Conservation (phyloP, 306 rosid species). For the Morella rubra region DNA sequence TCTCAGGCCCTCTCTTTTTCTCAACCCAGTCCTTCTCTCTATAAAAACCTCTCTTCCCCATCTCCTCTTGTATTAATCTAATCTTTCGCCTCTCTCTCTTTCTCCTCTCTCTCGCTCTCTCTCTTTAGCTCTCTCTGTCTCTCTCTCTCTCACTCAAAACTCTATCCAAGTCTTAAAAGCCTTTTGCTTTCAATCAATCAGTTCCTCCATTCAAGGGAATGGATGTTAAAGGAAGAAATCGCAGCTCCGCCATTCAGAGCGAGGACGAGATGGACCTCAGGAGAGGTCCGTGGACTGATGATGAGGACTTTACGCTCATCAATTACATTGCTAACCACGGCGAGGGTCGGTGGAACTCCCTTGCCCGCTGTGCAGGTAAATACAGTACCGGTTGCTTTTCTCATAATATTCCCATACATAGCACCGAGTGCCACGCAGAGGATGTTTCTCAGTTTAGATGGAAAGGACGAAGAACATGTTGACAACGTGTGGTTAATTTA, state of each 20-base stretch:
- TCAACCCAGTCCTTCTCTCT: slow-evolving; percentile 40
- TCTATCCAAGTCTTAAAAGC: slow-evolving; percentile 8
- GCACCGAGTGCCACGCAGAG: background rate
- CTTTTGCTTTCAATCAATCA: slow-evolving; percentile 31
- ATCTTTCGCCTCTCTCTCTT: slow-evolving; percentile 24
- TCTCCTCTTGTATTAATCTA: slow-evolving; percentile 41
- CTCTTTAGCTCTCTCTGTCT: slow-evolving; percentile 19
- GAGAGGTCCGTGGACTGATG: slow-evolving; percentile 95
- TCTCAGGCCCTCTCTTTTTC: slow-evolving; percentile 4
- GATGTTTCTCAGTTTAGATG: background rate
- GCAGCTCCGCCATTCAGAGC: slow-evolving; percentile 20
- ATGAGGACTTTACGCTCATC: slow-evolving; percentile 81
- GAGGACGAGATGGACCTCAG: slow-evolving; percentile 59
- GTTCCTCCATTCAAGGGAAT: slow-evolving; percentile 33
- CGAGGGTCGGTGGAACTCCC: slow-evolving; percentile 98
- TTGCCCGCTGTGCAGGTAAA: slow-evolving; percentile 73
- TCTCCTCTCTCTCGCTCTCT: slow-evolving; percentile 8
- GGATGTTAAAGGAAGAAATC: slow-evolving; percentile 47
- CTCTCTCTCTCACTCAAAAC: background rate
- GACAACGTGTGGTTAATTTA: background rate
- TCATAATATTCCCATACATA: background rate
- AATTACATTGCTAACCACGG: slow-evolving; percentile 90
- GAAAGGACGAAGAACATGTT: background rate
- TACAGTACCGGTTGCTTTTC: background rate
- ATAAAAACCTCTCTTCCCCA: slow-evolving; percentile 56